phyloP scores from a whole-genome alignment of 352 stramenopile species.

The Saprolegnia parasitica region DNA sequence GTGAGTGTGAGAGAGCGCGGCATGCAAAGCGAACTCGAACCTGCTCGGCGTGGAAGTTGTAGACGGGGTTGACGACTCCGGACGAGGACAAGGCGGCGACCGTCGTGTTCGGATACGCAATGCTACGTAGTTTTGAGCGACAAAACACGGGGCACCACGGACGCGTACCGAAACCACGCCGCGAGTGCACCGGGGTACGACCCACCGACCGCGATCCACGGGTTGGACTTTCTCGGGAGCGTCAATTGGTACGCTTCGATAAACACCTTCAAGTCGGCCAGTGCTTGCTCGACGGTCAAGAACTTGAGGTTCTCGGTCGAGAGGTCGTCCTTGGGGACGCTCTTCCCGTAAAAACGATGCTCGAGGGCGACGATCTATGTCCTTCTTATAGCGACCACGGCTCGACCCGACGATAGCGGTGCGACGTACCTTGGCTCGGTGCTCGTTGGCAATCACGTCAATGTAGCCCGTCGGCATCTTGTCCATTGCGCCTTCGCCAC shows the following conservation, averaged over 20 bases:
- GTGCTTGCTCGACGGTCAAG: constrained; percentile 78
- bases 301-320: constrained; percentile 68
- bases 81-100: constrained; percentile 67
- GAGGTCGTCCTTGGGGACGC: constrained; percentile 67
- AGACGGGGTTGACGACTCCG: constrained; percentile 74
- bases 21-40: constrained; percentile 17
- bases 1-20: background rate
- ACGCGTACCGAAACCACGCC: constrained; percentile 54
- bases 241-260: constrained; percentile 58
- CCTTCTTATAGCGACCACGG: background rate
- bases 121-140: too few relatives aligned
- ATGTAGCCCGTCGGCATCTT: constrained; percentile 60
- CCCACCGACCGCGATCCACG: constrained; percentile 74
- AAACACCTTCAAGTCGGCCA: constrained; percentile 83
- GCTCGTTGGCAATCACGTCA: constrained; percentile 63
- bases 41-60: constrained; percentile 69
- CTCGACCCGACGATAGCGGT: too few relatives aligned
- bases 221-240: constrained; percentile 34
- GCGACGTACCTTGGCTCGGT: constrained; percentile 55
- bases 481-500: constrained; percentile 66
- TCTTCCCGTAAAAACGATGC: constrained; percentile 86
- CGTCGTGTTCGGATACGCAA: constrained; percentile 74
- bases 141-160: too few relatives aligned
- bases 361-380: constrained; percentile 71
- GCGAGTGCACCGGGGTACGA: constrained; percentile 80